Evolutionary conservation across 177 flowering plant genomes (phyloP).

Genomic region (Vitis hybrid): DNA sequence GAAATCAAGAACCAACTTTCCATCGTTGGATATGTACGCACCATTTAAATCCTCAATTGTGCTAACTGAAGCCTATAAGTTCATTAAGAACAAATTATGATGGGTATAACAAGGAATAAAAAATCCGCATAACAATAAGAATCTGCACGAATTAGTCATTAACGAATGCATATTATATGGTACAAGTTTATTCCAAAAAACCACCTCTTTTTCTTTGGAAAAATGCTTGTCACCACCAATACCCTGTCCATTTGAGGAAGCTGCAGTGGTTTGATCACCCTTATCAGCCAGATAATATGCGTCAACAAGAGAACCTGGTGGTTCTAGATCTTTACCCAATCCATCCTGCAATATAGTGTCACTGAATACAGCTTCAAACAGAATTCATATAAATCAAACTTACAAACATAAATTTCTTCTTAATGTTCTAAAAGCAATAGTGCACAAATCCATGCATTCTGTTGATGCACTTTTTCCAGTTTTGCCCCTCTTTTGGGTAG

Average conservation of each 20-base stretch:
- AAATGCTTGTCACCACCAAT: constrained; percentile 13
- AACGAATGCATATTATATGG: constrained; percentile 9
- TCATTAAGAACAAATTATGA: constrained; percentile 14
- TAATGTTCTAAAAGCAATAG: background rate
- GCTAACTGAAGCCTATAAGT: constrained; percentile 38
- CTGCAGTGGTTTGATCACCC: constrained; percentile 26
- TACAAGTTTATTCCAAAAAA: background rate
- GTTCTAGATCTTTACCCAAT: constrained; percentile 24
- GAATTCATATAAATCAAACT: constrained; percentile 5
- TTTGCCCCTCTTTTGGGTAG: too few relatives aligned
- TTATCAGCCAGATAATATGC: constrained; percentile 50
- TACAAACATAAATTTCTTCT: background rate
- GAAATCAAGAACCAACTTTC: constrained; percentile 78
- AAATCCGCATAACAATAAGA: background rate
- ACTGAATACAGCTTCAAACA: constrained; percentile 11
- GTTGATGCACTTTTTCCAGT: too few relatives aligned
- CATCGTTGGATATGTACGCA: constrained; percentile 62
- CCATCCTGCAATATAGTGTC: constrained; percentile 44
- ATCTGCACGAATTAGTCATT: constrained; percentile 1
- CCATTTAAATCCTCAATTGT: constrained; percentile 40
- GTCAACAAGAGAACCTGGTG: constrained; percentile 54
- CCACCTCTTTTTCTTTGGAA: constrained; percentile 45
- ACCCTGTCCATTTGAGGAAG: constrained; percentile 20
- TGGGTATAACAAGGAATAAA: background rate
- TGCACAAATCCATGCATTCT: too few relatives aligned